Conservation (phyloP, 2,329 filamentous ascomycete species). For the Aureobasidium sp. region DNA sequence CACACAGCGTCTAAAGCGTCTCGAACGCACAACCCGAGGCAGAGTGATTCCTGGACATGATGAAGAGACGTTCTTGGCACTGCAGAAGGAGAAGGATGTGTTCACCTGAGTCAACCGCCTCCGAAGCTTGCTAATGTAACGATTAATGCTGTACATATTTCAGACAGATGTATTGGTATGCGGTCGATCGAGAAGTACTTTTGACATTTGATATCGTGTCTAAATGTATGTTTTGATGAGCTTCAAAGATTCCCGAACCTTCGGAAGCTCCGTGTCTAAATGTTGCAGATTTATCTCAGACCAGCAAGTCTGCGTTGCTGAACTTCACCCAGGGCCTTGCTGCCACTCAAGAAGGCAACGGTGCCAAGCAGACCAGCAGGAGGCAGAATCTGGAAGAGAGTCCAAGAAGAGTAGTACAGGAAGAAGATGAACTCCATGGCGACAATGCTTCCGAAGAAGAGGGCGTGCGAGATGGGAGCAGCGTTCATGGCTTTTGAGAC, state of each 20-base stretch:
- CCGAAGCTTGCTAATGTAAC: neutral
- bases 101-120: conserved; percentile 16
- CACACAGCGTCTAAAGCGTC: conserved; percentile 26
- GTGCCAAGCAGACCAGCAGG: conserved; percentile 57
- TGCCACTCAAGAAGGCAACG: conserved; percentile 76
- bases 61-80: conserved; percentile 23
- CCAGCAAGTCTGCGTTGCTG: conserved; percentile 78
- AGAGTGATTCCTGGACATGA: conserved; percentile 29
- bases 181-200: neutral
- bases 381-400: conserved; percentile 79
- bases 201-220: conserved; percentile 9
- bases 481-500: conserved; percentile 62
- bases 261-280: neutral
- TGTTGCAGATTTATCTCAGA: conserved; percentile 34
- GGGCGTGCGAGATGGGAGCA: conserved; percentile 69
- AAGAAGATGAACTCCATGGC: conserved; percentile 89
- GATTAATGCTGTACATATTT: conserved; percentile 1
- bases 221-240: conserved; percentile 3
- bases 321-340: conserved; percentile 84
- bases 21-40: conserved; percentile 24
- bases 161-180: neutral
- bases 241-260: neutral
- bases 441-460: conserved; percentile 82
- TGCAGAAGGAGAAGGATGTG: conserved; percentile 21
- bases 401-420: conserved; percentile 89